phyloP scores from a whole-genome alignment of 2,329 filamentous ascomycete species.

The Colletotrichum liaoningense region DNA sequence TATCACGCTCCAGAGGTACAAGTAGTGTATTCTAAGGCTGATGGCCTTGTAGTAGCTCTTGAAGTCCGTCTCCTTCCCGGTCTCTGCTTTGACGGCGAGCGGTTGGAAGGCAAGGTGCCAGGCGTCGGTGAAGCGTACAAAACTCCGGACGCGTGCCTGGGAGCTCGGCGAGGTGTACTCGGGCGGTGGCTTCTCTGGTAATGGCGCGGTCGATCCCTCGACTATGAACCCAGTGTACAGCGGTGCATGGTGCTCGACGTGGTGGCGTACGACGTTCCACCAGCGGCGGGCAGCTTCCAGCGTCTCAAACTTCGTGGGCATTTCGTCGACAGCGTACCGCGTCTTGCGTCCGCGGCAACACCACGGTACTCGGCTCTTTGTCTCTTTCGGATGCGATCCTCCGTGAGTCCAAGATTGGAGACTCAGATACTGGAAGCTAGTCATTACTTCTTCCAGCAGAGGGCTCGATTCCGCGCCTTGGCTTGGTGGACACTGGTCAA shows the following conservation, averaged over 20 bases:
- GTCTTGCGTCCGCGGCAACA: slow-evolving; percentile 13
- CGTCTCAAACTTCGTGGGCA: slow-evolving; percentile 10
- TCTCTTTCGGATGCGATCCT: slow-evolving; percentile 1
- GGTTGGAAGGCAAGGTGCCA: slow-evolving; percentile 10
- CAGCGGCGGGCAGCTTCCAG: slow-evolving; percentile 10
- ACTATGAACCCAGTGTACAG: slow-evolving; percentile 11
- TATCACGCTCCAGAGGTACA: slow-evolving; percentile 17
- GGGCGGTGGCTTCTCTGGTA: neutral
- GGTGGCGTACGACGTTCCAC: slow-evolving; percentile 17
- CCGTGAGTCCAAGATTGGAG: slow-evolving; percentile 7
- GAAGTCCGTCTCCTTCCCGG: neutral
- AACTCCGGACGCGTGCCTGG: neutral
- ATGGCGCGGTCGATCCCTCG: neutral
- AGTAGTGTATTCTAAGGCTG: slow-evolving; percentile 11
- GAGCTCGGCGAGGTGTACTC: slow-evolving; percentile 3
- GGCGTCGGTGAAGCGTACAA: neutral
- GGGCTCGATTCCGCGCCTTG: neutral
- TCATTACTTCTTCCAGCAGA: neutral
- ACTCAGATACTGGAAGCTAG: slow-evolving; percentile 7
- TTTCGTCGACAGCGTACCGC: slow-evolving; percentile 24
- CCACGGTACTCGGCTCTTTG: slow-evolving; percentile 7
- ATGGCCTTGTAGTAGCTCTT: slow-evolving; percentile 6
- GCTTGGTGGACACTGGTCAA: neutral
- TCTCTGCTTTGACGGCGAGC: slow-evolving; percentile 1
- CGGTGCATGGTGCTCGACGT: slow-evolving; percentile 18